Evolutionary conservation across 2,329 filamentous ascomycete genomes (phyloP), one percentile per base, ranked within the genome.

Genomic region (Trichoderma sp.): DNA sequence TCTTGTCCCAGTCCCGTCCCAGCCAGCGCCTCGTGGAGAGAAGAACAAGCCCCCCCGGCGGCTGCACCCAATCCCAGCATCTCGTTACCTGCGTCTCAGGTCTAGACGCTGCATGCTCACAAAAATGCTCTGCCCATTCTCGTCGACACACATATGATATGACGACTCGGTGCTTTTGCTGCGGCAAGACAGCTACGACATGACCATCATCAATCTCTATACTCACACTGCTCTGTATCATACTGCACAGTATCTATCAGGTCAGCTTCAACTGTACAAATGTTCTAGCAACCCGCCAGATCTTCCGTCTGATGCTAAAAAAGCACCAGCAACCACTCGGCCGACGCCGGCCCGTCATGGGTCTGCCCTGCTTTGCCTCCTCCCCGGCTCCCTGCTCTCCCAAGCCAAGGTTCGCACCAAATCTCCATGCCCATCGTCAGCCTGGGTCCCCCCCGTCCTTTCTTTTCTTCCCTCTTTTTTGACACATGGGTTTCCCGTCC

Each of bases 281-380:
- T 9, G 43, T 57, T 28, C 57, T 59, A 59, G 50, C 43, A 20
- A 20, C 59, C 47, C 39, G 39, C 20, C 53, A 30, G 64, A 57
- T 57, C 64, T 61, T 28, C 57, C 23, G 11, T 39, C 32, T 32
- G 28, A 59, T 53, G 32, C 62, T 65, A 65, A 53, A 47, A 36
- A 65, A 34, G 43, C 63, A 20, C 20, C 50, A n/a, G 36, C 36
- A 39, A 39, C 36, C 36, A 67, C 64, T 57, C 64, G 64, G 64
- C 64, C 64, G 64, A 67, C 64, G 69, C 69, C 69, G 69, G 64
- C 62, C 69, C 69, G 69, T 39, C 63, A 39, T 68, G 63, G 62
- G 39, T 68, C 63, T 55, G n/a, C 20, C 50, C 39, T 47, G n/a
- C 61, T 32, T 17, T 17, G 20, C 23, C 20, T 36, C 34, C 20